Conservation (phyloP, 2,329 filamentous ascomycete genomes). For the Aphanocladium album region DNA sequence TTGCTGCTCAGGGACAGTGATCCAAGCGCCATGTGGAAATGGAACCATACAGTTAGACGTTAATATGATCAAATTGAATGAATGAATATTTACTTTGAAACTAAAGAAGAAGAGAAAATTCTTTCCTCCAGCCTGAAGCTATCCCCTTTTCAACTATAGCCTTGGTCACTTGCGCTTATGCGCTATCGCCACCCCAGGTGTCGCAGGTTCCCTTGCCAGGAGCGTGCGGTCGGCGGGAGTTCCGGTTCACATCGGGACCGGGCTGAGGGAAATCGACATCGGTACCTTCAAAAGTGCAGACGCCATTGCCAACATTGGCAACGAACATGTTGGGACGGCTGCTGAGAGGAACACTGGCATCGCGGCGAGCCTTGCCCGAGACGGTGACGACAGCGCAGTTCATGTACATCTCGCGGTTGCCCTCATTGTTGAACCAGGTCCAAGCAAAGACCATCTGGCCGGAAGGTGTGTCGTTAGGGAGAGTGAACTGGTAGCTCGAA, state of each 20-base stretch:
- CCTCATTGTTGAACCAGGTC: conserved; percentile 59
- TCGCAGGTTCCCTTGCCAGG: conserved; percentile 7
- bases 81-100: not conserved
- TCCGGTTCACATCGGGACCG: conserved; percentile 44
- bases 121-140: not conserved
- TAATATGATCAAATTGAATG: not conserved
- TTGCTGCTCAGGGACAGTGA: not conserved
- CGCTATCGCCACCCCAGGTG: conserved; percentile 4
- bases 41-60: no score
- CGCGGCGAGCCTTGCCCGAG: conserved; percentile 14
- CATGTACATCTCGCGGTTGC: conserved; percentile 67
- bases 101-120: no score
- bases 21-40: no score
- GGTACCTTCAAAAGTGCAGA: conserved; percentile 48
- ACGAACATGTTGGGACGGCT: conserved; percentile 59
- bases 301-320: conserved; percentile 57
- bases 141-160: no score
- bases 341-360: conserved; percentile 33
- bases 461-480: conserved; percentile 46
- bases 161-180: not conserved
- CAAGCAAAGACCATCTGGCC: conserved; percentile 54
- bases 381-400: conserved; percentile 60
- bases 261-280: conserved; percentile 60
- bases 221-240: conserved; percentile 11
- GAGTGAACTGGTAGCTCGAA: conserved; percentile 47